These are phyloP conservation scores for Priceomyces haplophilus DNA, from an alignment of 805 yeast species.

Conservation along the genomic window DNA sequence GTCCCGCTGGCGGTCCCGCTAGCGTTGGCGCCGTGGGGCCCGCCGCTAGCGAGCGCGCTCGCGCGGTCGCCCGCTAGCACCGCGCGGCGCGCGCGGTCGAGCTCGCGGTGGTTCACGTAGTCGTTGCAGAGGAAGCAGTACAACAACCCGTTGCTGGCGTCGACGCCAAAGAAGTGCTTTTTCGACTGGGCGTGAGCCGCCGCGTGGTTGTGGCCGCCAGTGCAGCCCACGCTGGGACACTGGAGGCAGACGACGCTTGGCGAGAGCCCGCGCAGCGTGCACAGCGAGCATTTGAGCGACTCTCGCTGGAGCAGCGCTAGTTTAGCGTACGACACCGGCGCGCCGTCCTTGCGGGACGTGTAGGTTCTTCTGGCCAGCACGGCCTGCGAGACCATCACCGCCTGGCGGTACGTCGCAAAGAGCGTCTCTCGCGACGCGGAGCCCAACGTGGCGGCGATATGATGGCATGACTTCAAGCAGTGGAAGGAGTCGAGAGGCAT, in stretches of 20 bases:
- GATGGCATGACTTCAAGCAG: conserved; percentile 45
- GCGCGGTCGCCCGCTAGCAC: conserved; percentile 12
- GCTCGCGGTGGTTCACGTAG: conserved; percentile 58
- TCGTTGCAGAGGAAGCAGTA: conserved; percentile 79
- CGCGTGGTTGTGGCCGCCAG: conserved; percentile 38
- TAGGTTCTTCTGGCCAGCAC: conserved; percentile 26
- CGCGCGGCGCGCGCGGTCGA: conserved; percentile 50
- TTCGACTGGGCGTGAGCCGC: conserved; percentile 29
- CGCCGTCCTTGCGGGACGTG: conserved; percentile 35
- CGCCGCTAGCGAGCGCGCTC: too few species aligned
- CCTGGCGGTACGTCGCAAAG: conserved; percentile 49
- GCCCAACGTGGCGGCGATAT: conserved; percentile 44
- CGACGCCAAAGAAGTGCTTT: conserved; percentile 48
- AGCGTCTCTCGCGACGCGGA: conserved; percentile 51
- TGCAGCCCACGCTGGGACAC: conserved; percentile 76
- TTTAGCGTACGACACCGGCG: conserved; percentile 32
- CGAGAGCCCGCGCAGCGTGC: conserved; percentile 40
- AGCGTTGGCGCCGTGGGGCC: too few species aligned
- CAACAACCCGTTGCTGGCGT: conserved; percentile 62
- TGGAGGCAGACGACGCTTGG: conserved; percentile 64
- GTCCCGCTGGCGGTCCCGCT: too few species aligned
- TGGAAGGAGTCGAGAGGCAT: background rate
- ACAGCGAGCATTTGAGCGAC: conserved; percentile 51
- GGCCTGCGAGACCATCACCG: conserved; percentile 44
- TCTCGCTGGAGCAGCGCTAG: conserved; percentile 41